Evolutionary conservation across 2,329 filamentous ascomycete species (phyloP).

Genomic region (Penicillium freii): DNA sequence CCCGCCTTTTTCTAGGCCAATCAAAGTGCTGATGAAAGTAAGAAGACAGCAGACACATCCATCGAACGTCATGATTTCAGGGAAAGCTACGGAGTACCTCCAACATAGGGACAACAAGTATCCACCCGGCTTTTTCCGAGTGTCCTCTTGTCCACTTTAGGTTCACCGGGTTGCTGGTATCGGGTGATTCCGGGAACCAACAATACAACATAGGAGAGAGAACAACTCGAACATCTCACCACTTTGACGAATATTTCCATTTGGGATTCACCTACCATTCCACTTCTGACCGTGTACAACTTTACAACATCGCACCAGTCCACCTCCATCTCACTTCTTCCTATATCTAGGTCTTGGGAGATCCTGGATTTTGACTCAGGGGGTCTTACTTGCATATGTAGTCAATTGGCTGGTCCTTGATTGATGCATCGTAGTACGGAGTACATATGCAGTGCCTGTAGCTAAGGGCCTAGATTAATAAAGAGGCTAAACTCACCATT

Average conservation of each 20-base stretch:
- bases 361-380: not conserved
- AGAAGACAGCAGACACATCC: not conserved
- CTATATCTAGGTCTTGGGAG: not conserved
- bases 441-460: not conserved
- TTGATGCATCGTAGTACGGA: not conserved
- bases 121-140: slow-evolving; percentile 27
- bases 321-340: not conserved
- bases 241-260: too few relatives aligned
- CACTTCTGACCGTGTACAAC: not conserved
- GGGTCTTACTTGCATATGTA: not conserved
- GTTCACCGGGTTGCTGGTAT: slow-evolving; percentile 30
- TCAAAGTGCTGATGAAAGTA: slow-evolving; percentile 10
- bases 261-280: not conserved
- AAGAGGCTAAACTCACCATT: not conserved
- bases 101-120: too few relatives aligned
- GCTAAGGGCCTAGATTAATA: not conserved
- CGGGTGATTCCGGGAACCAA: slow-evolving; percentile 22
- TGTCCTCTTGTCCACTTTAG: slow-evolving; percentile 30
- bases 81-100: not conserved
- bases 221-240: too few relatives aligned
- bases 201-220: too few relatives aligned
- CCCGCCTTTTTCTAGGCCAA: slow-evolving; percentile 15
- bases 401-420: not conserved
- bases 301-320: slow-evolving; percentile 7
- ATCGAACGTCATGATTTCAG: not conserved